phyloP scores from a whole-genome alignment of 78 protist genomes.

The Bodo saltans region DNA sequence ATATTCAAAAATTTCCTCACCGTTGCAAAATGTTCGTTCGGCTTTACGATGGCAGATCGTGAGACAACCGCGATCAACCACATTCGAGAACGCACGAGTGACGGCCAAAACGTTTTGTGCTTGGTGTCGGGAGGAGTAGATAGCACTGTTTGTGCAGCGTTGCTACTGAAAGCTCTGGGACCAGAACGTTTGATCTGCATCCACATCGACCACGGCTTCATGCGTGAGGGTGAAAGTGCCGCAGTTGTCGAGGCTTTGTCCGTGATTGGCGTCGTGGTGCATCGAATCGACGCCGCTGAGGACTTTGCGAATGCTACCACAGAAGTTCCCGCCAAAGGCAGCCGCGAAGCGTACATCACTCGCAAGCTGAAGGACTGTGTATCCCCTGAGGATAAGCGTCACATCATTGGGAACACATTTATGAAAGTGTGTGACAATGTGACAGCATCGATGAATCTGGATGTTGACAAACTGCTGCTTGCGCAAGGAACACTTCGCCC shows the following conservation, averaged over 20 bases:
- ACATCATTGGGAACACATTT: constrained; percentile 93
- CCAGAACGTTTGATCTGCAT: constrained; percentile 67
- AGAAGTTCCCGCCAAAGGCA: constrained; percentile 35
- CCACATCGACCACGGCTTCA: constrained; percentile 91
- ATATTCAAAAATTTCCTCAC: constrained; percentile 76
- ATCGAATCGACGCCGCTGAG: constrained; percentile 67
- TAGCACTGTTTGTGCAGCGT: constrained; percentile 87
- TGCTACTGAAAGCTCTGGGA: constrained; percentile 79
- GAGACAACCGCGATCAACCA: constrained; percentile 55
- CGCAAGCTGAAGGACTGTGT: constrained; percentile 28
- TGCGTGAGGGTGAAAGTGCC: constrained; percentile 68
- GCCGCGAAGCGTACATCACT: neutral
- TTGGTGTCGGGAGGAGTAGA: constrained; percentile 94
- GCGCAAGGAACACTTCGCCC: constrained; percentile 94
- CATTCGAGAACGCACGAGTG: constrained; percentile 46
- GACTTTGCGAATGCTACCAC: constrained; percentile 73
- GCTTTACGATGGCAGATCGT: constrained; percentile 56
- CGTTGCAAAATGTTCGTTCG: constrained; percentile 42
- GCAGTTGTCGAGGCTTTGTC: neutral
- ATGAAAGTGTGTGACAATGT: constrained; percentile 63
- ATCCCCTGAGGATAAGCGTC: constrained; percentile 86
- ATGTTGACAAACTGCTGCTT: constrained; percentile 36
- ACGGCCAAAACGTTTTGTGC: constrained; percentile 53
- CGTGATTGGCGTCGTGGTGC: constrained; percentile 49
- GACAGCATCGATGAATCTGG: neutral